These are phyloP conservation scores for Dactylellina drechsleri DNA, from an alignment of 2,329 filamentous ascomycete species.

Conservation along the genomic window DNA sequence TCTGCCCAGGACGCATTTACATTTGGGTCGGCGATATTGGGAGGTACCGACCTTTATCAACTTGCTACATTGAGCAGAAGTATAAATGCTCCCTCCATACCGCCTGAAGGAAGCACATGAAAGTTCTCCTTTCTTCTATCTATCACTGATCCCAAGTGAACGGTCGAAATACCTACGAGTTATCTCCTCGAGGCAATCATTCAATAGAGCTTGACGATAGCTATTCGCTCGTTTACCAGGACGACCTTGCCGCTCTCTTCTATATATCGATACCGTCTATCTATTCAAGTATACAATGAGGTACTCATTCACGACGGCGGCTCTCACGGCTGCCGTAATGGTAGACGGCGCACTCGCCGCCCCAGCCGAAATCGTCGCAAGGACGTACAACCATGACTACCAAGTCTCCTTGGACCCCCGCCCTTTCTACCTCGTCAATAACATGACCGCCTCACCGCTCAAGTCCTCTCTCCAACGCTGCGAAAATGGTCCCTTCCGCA, in stretches of 20 bases:
- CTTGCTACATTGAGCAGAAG: slow-evolving; percentile 33
- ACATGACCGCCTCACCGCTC: slow-evolving; percentile 71
- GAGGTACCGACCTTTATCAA: slow-evolving; percentile 12
- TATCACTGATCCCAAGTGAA: slow-evolving; percentile 9
- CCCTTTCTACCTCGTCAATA: slow-evolving; percentile 72
- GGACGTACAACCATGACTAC: slow-evolving; percentile 30
- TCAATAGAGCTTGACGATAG: slow-evolving; percentile 26
- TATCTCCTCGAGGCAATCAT: slow-evolving; percentile 17
- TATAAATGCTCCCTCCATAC: slow-evolving; percentile 23
- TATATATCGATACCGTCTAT: neutral
- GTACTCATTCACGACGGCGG: slow-evolving; percentile 35
- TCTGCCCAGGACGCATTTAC: slow-evolving; percentile 11
- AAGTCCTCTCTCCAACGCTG: slow-evolving; percentile 71
- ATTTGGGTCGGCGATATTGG: slow-evolving; percentile 15
- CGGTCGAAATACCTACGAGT: slow-evolving; percentile 8
- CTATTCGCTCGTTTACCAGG: slow-evolving; percentile 3
- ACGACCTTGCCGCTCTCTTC: neutral
- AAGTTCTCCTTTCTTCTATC: neutral
- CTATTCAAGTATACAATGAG: slow-evolving; percentile 25
- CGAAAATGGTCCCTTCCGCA: slow-evolving; percentile 65
- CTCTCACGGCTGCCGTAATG: slow-evolving; percentile 35
- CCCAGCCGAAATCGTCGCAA: slow-evolving; percentile 13
- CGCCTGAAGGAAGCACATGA: slow-evolving; percentile 13
- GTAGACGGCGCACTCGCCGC: slow-evolving; percentile 24
- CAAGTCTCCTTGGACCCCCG: slow-evolving; percentile 71